These are phyloP conservation scores for Fusarium chaquense DNA, from an alignment of 2,329 filamentous ascomycete species.

Conservation along the genomic window DNA sequence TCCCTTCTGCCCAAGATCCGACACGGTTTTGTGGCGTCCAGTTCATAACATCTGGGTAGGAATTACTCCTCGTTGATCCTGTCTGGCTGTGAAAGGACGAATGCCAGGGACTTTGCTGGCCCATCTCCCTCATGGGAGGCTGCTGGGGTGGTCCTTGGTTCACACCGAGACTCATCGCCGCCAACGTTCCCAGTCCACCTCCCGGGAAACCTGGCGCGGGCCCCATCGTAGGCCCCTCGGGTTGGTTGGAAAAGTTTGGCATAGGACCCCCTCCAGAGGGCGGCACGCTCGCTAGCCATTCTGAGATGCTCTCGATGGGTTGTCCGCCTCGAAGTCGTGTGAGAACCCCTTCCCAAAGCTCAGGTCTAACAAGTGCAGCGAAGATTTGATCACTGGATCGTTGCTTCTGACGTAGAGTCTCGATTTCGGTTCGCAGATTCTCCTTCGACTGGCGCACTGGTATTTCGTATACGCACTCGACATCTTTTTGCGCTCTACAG, in stretches of 20 bases:
- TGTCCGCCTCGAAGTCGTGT: constrained; percentile 66
- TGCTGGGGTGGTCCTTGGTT: constrained; percentile 51
- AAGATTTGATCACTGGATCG: constrained; percentile 68
- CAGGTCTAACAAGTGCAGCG: constrained; percentile 63
- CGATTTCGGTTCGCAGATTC: constrained; percentile 69
- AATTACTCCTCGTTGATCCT: constrained; percentile 60
- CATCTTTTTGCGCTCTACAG: constrained; percentile 66
- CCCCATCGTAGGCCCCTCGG: constrained; percentile 36
- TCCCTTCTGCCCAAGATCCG: constrained; percentile 63
- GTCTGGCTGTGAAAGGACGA: constrained; percentile 61
- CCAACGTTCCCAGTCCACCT: constrained; percentile 45
- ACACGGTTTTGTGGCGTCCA: constrained; percentile 62
- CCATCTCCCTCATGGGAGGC: constrained; percentile 54
- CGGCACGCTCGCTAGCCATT: constrained; percentile 60
- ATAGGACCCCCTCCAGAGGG: constrained; percentile 50
- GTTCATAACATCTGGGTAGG: constrained; percentile 60
- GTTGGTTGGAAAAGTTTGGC: constrained; percentile 45
- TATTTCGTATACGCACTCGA: constrained; percentile 71
- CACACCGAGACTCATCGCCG: constrained; percentile 51
- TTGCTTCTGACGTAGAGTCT: constrained; percentile 66
- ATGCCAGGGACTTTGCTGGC: constrained; percentile 63
- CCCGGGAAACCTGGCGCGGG: constrained; percentile 49
- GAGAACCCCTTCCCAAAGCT: constrained; percentile 67
- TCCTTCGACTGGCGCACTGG: constrained; percentile 74
- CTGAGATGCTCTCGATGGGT: constrained; percentile 66